These are phyloP conservation scores for Guillardia theta DNA, from an alignment of 78 protist species.

Conservation along the genomic window DNA sequence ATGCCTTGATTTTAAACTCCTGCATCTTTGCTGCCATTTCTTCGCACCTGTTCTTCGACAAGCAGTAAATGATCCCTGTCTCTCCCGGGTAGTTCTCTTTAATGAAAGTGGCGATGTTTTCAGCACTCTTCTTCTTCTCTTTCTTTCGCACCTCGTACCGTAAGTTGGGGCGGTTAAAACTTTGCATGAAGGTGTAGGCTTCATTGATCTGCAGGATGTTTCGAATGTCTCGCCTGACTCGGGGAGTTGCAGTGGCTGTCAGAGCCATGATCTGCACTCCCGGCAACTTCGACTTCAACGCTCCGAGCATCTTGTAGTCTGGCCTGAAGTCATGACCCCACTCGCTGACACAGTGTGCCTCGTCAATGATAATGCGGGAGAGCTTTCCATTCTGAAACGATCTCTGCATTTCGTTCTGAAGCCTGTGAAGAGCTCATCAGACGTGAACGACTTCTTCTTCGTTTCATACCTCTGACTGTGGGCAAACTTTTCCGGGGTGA, in stretches of 20 bases:
- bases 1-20: not conserved
- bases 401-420: not conserved
- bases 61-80: constrained; percentile 94
- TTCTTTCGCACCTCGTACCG: constrained; percentile 47
- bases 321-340: constrained; percentile 98
- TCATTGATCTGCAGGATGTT: not conserved
- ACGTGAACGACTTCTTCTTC: not conserved
- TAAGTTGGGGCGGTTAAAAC: constrained; percentile 86
- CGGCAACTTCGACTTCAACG: not conserved
- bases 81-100: constrained; percentile 3
- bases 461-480: not conserved
- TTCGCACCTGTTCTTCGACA: constrained; percentile 79
- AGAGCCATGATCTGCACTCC: constrained; percentile 72
- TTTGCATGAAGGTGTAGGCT: not conserved
- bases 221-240: not conserved
- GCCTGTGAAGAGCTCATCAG: not conserved
- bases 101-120: constrained; percentile 57
- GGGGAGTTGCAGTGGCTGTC: constrained; percentile 64
- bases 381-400: not conserved
- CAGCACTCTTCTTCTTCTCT: constrained; percentile 1
- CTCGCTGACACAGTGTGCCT: constrained; percentile 95
- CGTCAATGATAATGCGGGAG: constrained; percentile 87
- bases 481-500: constrained; percentile 60
- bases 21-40: constrained; percentile 58
- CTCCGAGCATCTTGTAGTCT: constrained; percentile 50